Base-by-base conservation (phyloP, 2,329 filamentous ascomycete species). In the Fonsecaea multimorphosa region DNA sequence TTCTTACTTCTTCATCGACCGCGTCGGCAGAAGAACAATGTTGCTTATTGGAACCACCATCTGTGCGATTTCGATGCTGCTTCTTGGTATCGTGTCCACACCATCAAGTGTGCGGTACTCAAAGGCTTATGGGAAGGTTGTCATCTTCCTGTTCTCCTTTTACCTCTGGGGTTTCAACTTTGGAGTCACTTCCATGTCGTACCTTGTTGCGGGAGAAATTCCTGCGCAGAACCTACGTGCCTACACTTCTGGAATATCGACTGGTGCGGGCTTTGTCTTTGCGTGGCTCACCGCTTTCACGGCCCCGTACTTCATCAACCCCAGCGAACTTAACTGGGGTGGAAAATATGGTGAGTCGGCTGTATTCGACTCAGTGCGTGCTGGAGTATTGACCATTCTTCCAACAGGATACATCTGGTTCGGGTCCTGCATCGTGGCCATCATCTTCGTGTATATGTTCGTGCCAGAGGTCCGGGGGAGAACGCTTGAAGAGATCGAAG, bases 271-370 rank as follows among this genome's bases (percentile, higher is more conserved):
- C 0, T 87, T 87, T 73, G 76, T 85, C 11, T 81, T 82, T 2
- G 84, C 84, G 69, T 86, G 84, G 84, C 76, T 84, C 3, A 83
- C 83, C 0, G 85, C 83, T 0, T 87, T 86, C 69, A 87, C 85
- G 0, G 83, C 84, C 1, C 85, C 84, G 0, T 86, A 87, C 70
- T 87, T 87, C 69, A 87, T 87, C 74, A 87, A 87, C 66, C 82
- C 83, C 0, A 72, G 75, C 12, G 73, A 80, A 0, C 73, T 87
- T 38, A 81, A 83, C 68, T 87, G 84, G 85, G 85, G 84, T 0
- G 84, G 85, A 0, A 82, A 82, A 63, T 86, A 86, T 59, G 81
- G 84, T 38, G 34, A 38, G 34, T 38, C 9, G 34, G 9, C 9
- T 1, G 14, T 16, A 53, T 9, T 8, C 24, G 29, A n/a, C 22